Base-by-base conservation (phyloP, 352 stramenopile genomes). In the Albugo candida region DNA sequence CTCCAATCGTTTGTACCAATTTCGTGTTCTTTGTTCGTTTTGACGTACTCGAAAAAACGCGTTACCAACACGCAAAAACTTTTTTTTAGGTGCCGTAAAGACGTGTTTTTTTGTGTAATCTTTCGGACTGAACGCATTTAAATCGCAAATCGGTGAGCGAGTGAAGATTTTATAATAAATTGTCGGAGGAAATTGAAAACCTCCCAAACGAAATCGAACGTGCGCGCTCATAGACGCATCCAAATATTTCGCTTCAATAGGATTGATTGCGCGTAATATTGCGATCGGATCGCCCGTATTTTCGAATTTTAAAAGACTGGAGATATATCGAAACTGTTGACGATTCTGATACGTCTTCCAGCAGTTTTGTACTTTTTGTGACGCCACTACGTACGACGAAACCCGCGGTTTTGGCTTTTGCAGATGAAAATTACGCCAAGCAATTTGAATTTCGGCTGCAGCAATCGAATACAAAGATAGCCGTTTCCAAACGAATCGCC, bases 91-190 rank as follows among this genome's bases (percentile, higher is more conserved):
- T 53, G 12, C 40, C 31, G 11, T 40, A 20, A 17, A 35, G 34
- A 42, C 37, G 6, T 27, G 46, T 27, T 21, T 18, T 18, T 20
- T 38, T 19, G 45, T 54, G 64, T 95, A 95, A 58, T 94, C 63
- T 54, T 92, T 84, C 12, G 83, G 83, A 11, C 81, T 91, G 52
- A 95, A 95, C 6, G 83, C 71, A 41, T 84, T 83, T 8, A 95
- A 63, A 49, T 95, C 81, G 41, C 81, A 92, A 49, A 94, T 65
- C 1, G 83, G 70, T 34, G 64, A 64, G 18, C 80, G 70, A 14
- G 80, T 92, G 58, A 88, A 94, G 53, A 95, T 84, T 61, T 95
- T 95, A 71, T 95, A 95, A 71, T 95, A 95, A 44, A 95, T 92
- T 14, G 74, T 85, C n/a, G 84, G 84, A 8, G 84, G 84, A 58